Evolutionary conservation across 257 asterid genomes (phyloP).

Genomic region (Solanum habrochaites): DNA sequence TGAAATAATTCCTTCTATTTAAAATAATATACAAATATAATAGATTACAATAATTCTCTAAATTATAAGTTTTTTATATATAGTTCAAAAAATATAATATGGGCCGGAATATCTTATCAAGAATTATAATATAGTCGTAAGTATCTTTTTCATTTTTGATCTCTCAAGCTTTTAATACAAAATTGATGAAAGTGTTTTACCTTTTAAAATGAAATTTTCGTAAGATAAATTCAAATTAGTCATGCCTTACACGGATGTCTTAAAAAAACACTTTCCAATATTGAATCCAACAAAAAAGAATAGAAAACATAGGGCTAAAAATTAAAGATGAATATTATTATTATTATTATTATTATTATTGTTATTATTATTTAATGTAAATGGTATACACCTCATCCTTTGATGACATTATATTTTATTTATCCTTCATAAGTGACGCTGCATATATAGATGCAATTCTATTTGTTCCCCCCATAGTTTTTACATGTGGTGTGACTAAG

Average conservation of each 20-base stretch:
- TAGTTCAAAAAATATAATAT: not conserved
- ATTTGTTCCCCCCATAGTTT: not conserved
- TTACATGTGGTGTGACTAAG: not conserved
- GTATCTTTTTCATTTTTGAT: too few relatives aligned
- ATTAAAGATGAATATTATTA: not conserved
- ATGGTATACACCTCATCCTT: slow-evolving; percentile 16
- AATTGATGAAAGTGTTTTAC: too few relatives aligned
- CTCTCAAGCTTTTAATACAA: too few relatives aligned
- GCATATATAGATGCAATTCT: not conserved
- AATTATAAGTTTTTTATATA: not conserved
- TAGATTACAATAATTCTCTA: not conserved
- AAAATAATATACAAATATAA: not conserved
- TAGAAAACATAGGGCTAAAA: not conserved
- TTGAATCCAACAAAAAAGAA: not conserved
- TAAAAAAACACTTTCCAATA: not conserved
- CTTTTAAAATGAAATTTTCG: not conserved
- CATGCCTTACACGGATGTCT: rapidly evolving
- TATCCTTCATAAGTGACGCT: not conserved
- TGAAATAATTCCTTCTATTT: not conserved
- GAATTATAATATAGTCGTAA: not conserved
- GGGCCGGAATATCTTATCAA: too few relatives aligned
- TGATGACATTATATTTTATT: not conserved
- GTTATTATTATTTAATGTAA: not conserved
- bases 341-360: not conserved
- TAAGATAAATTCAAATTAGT: not conserved